These are phyloP conservation scores for Ceratocystis harringtonii DNA, from an alignment of 2,329 filamentous ascomycete genomes.

Conservation along the genomic window DNA sequence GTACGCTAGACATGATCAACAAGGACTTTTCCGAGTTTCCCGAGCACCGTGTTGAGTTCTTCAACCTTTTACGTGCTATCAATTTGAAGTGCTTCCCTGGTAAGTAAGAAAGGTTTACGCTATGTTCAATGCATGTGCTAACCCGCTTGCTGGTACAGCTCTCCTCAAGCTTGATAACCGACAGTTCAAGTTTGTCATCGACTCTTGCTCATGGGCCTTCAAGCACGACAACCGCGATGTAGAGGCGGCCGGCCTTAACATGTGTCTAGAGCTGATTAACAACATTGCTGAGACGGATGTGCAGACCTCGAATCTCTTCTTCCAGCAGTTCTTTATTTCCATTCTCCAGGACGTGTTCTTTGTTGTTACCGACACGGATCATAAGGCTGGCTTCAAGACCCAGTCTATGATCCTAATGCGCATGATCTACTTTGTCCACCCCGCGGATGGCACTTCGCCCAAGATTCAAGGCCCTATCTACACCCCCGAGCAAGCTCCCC, in stretches of 20 bases:
- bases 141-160: constrained; percentile 29
- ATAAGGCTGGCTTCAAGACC: constrained; percentile 98
- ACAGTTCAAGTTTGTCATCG: constrained; percentile 98
- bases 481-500: constrained; percentile 62
- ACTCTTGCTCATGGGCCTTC: constrained; percentile 99
- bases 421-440: constrained; percentile 91
- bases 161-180: constrained; percentile 86
- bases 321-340: constrained; percentile 91
- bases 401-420: constrained; percentile 86
- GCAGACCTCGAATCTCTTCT: constrained; percentile 82
- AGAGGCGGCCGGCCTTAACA: constrained; percentile 87
- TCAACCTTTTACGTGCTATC: constrained; percentile 89
- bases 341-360: constrained; percentile 98
- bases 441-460: constrained; percentile 48
- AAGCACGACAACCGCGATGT: constrained; percentile 99
- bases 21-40: constrained; percentile 99
- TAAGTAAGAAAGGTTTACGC: constrained; percentile 22
- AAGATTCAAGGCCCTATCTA: constrained; percentile 93
- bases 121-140: background rate
- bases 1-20: constrained; percentile 99
- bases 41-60: constrained; percentile 98
- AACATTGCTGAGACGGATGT: constrained; percentile 90
- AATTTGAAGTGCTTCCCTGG: constrained; percentile 93
- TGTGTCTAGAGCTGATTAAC: constrained; percentile 94
- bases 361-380: constrained; percentile 89